phyloP scores from a whole-genome alignment of 352 stramenopile species.

The Halophytophthora polymorphica region DNA sequence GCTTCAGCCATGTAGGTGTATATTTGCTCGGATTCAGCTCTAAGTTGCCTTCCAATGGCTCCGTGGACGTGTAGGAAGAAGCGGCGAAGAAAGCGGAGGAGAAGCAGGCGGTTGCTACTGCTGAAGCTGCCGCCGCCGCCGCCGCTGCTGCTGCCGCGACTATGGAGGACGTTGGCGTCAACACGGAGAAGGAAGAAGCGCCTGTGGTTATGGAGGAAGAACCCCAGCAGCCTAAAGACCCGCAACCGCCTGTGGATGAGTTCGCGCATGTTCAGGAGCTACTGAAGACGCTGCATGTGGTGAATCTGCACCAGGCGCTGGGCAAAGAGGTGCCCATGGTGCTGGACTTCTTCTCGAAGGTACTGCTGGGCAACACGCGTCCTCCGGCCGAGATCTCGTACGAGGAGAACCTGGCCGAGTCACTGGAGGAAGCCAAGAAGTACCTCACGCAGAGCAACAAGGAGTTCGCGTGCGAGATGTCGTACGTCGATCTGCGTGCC shows the following conservation, averaged over 20 bases:
- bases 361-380: slow-evolving; percentile 77
- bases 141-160: slow-evolving; percentile 4
- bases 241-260: slow-evolving; percentile 15
- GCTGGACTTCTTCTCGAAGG: slow-evolving; percentile 83
- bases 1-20: no score
- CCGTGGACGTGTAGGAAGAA: slow-evolving; percentile 40
- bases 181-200: slow-evolving; percentile 1
- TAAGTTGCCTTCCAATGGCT: no score
- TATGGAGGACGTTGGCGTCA: slow-evolving; percentile 12
- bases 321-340: slow-evolving; percentile 78
- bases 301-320: slow-evolving; percentile 70
- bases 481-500: slow-evolving; percentile 56
- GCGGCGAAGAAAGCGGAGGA: slow-evolving; percentile 29
- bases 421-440: slow-evolving; percentile 70
- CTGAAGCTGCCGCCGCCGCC: slow-evolving; percentile 10
- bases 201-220: slow-evolving; percentile 3
- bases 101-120: slow-evolving; percentile 5
- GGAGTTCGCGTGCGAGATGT: slow-evolving; percentile 68
- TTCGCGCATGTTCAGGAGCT: slow-evolving; percentile 64
- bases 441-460: slow-evolving; percentile 69
- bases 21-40: no score
- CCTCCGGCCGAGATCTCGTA: slow-evolving; percentile 75
- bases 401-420: slow-evolving; percentile 75
- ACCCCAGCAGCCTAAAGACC: slow-evolving; percentile 3
- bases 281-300: slow-evolving; percentile 74